Evolutionary conservation across 441 rosid genomes (phyloP), one percentile per base, ranked within the genome.

Genomic region (Jatropha multifida): DNA sequence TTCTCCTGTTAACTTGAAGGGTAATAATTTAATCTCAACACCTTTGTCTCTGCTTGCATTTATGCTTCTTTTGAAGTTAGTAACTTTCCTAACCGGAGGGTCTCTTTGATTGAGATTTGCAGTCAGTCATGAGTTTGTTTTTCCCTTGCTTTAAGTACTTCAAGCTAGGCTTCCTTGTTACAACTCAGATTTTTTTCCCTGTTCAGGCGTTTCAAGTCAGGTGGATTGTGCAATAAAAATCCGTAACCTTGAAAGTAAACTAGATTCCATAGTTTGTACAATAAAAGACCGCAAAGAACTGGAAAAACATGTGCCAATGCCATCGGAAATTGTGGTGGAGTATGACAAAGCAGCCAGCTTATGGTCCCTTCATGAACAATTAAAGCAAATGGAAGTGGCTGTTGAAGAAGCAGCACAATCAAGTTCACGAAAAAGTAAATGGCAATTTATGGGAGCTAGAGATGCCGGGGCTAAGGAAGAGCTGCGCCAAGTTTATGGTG

Each of bases 381-480:
- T 96, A 78, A 94, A 94, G 86, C 94, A 92, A 85, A 89, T 96
- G 91, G 96, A 92, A 82, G 81, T 73, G 74, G 88, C 94, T 79
- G 97, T 94, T 76, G 99, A 92, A 81, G 94, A 94, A 88, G 97
- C 98, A 37, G 97, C 97, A 79, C 90, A 85, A 77, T 89, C 92
- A 54, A 92, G 97, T 82, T 92, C 93, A 63, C 87, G 93, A 81
- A 91, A 85, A 85, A 96, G 98, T 84, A 96, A 96, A 84, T 96
- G 99, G 99, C 98, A 96, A 72, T 96, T 96, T 82, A 96, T 96
- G 99, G 99, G 99, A 79, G 99, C 99, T 67, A 90, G 99, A 83
- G 99, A 96, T 86, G 99, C 99, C 76, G 99, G 99, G 76, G 92
- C 97, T 1, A 96, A 91, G 87, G 99, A 96, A 80, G 98, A 94